Evolutionary conservation across 768 basidiomycete genomes (phyloP), one percentile per base, ranked within the genome.

Genomic region (Coprinellus micaceus): DNA sequence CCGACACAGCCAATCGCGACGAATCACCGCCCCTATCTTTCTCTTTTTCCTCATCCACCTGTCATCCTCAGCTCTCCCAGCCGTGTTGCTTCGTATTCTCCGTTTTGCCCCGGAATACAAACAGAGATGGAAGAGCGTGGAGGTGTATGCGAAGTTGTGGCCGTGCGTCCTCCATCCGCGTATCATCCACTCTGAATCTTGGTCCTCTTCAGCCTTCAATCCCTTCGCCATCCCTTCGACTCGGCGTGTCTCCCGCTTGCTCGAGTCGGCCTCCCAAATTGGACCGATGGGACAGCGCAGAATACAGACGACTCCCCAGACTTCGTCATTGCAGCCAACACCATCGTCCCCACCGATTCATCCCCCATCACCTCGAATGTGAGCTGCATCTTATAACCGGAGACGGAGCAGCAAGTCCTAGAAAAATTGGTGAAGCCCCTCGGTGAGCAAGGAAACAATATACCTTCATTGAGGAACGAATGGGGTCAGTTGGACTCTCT

Each of bases 371-470:
- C 82, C 2, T 80, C 85, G 11, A 78, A 81, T 52, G 70, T 70
- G 0, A 78, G 83, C 9, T 83, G 81, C 50, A 79, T 82, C 11
- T 73, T 84, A 13, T 70, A 81, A 9, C 79, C 82, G 1, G 68
- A 13, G 9, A 69, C 69, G 4, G 68, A 66, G 1, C 92, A 92
- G 54, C 89, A 93, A 50, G 75, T 98, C 6, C 74, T 98, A 1
- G 97, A 99, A 71, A 99, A 98, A 67, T 97, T 97, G 0, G 45
- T n/a, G n/a, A n/a, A n/a, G n/a, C n/a, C n/a, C n/a, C n/a, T n/a
- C n/a, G n/a, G n/a, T n/a, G n/a, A n/a, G n/a, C n/a, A n/a, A n/a
- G n/a, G n/a, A n/a, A n/a, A n/a, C n/a, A n/a, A n/a, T n/a, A n/a
- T n/a, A n/a, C n/a, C n/a, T n/a, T n/a, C n/a, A n/a, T n/a, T n/a